Conservation (phyloP, 1,139 yeast species). For the Zygosaccharomyces pseudobailii region DNA sequence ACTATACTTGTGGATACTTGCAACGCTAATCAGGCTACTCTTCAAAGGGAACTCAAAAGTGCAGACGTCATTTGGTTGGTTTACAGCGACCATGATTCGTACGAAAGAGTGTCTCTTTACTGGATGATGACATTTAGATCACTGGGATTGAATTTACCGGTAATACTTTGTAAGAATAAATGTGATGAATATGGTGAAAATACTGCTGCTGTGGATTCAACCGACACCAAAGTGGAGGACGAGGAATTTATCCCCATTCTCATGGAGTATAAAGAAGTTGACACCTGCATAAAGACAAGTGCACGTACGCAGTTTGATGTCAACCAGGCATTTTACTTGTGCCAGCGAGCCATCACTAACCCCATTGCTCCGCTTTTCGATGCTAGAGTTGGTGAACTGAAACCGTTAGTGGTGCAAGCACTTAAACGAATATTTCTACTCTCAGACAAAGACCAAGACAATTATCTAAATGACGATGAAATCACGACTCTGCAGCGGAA, state of each 20-base stretch:
- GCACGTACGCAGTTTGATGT: slow-evolving; percentile 78
- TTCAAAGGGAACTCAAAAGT: slow-evolving; percentile 70
- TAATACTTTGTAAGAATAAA: slow-evolving; percentile 86
- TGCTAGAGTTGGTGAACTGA: slow-evolving; percentile 78
- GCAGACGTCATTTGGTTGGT: slow-evolving; percentile 94
- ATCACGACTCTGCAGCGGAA: slow-evolving; percentile 62
- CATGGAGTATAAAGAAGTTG: slow-evolving; percentile 90
- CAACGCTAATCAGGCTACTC: slow-evolving; percentile 52
- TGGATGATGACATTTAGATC: slow-evolving; percentile 95
- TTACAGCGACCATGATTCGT: slow-evolving; percentile 88
- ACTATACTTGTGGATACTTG: slow-evolving; percentile 79
- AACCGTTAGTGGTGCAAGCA: slow-evolving; percentile 73
- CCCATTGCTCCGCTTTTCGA: slow-evolving; percentile 94
- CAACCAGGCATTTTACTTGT: slow-evolving; percentile 83
- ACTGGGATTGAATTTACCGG: slow-evolving; percentile 86
- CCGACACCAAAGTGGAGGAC: slow-evolving; percentile 34
- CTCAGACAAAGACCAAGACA: slow-evolving; percentile 89
- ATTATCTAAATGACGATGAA: slow-evolving; percentile 65
- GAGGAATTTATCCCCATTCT: slow-evolving; percentile 85
- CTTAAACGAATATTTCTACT: slow-evolving; percentile 75
- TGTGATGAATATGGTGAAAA: slow-evolving; percentile 46
- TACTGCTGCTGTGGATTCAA: slow-evolving; percentile 22
- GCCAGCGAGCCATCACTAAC: slow-evolving; percentile 87
- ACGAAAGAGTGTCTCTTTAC: slow-evolving; percentile 81
- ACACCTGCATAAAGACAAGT: slow-evolving; percentile 82